Percentiles rank a stretch among this genome's conserved stretches.
Evolutionary conservation across 164 flowering plant genomes (phyloP).

Genomic region (Stephania yunnanensis): DNA sequence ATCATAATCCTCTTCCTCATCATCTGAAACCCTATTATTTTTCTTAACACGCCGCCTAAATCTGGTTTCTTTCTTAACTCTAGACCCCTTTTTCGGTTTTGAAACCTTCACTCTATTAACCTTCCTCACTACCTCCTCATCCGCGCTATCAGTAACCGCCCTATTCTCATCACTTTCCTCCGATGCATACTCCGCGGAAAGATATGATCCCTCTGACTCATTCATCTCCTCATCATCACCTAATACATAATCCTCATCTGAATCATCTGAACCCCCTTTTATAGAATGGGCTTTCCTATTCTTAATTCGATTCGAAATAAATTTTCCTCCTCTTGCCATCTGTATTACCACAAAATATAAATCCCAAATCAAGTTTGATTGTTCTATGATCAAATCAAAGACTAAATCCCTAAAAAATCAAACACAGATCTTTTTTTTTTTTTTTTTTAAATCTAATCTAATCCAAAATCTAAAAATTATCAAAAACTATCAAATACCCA

Average conservation of each 20-base stretch:
- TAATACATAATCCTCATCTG: constrained; percentile 82
- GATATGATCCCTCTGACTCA: constrained; percentile 33
- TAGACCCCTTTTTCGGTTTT: constrained; percentile 15
- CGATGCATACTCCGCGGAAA: constrained; percentile 35
- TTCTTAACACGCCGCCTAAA: constrained; percentile 8
- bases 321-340: constrained; percentile 58
- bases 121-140: constrained; percentile 31
- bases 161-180: constrained; percentile 26
- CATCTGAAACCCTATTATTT: constrained; percentile 18
- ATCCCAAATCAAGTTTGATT: constrained; percentile 1
- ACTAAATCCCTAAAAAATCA: background rate
- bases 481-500: background rate
- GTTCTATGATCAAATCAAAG: background rate
- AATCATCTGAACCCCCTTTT: constrained; percentile 57
- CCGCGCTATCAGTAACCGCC: constrained; percentile 9
- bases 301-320: constrained; percentile 3
- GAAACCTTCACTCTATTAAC: constrained; percentile 13
- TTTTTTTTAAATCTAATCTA: too few relatives aligned
- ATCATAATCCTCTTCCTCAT: constrained; percentile 22
- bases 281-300: constrained; percentile 5
- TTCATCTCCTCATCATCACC: constrained; percentile 37
- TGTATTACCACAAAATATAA: constrained; percentile 7
- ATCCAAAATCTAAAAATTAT: background rate
- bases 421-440: background rate
- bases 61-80: constrained; percentile 12